These are phyloP conservation scores for Trypanosoma conorhini DNA, from an alignment of 208 protist species.

Conservation along the genomic window DNA sequence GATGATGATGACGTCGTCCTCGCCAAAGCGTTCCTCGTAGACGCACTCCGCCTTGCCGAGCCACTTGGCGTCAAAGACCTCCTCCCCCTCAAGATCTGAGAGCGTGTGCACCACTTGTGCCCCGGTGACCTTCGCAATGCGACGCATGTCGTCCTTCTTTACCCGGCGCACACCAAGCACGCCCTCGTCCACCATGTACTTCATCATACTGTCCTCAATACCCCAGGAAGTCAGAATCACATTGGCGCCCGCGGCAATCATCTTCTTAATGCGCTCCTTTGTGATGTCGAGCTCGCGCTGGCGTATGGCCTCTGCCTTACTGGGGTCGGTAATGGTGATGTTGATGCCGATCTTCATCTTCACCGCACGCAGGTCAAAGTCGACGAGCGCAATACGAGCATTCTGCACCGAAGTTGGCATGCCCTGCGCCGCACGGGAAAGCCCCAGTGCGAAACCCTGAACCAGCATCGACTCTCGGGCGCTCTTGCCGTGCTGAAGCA, in stretches of 20 bases:
- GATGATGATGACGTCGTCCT: constrained; percentile 98
- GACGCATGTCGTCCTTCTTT: constrained; percentile 96
- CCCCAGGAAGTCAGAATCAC: constrained; percentile 99
- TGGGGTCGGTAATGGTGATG: constrained; percentile 97
- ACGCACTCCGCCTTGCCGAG: constrained; percentile 97
- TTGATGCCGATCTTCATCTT: constrained; percentile 98
- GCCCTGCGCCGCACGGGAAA: constrained; percentile 95
- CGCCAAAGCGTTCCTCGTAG: constrained; percentile 95
- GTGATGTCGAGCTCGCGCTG: constrained; percentile 97
- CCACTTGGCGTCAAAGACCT: constrained; percentile 94
- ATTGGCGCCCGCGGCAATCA: constrained; percentile 98
- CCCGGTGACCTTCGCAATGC: constrained; percentile 98
- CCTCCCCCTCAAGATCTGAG: constrained; percentile 97
- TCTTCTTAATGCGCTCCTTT: constrained; percentile 97
- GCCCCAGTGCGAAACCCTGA: constrained; percentile 97
- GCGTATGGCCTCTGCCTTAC: constrained; percentile 97
- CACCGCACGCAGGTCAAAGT: constrained; percentile 98
- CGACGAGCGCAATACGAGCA: constrained; percentile 99
- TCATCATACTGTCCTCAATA: constrained; percentile 99
- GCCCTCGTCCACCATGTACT: constrained; percentile 98
- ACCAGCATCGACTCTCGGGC: constrained; percentile 93
- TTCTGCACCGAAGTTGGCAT: constrained; percentile 97
- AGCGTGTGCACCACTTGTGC: constrained; percentile 95
- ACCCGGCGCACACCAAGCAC: constrained; percentile 97
- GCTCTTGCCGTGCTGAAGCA: constrained; percentile 98